phyloP scores from a whole-genome alignment of 768 basidiomycete species.

The Phlegmacium glaucopus region DNA sequence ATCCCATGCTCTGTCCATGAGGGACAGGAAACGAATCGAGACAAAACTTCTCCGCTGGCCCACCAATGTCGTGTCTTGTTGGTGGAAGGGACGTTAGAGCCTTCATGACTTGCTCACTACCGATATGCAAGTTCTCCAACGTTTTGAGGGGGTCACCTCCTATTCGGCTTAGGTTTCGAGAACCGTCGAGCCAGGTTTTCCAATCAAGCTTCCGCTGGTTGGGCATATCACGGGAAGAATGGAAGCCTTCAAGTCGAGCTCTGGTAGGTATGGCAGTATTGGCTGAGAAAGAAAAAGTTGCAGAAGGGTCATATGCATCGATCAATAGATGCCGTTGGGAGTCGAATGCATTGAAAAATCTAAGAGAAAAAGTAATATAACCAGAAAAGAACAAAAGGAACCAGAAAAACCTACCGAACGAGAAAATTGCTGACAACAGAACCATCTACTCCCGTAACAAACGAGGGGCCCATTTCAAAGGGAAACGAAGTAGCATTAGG shows the following conservation, averaged over 20 bases:
- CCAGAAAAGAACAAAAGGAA: conserved; percentile 4
- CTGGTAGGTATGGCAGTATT: conserved; percentile 82
- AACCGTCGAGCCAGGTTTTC: conserved; percentile 68
- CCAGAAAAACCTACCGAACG: conserved; percentile 50
- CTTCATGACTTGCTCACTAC: conserved; percentile 59
- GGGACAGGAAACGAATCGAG: conserved; percentile 82
- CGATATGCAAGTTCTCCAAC: conserved; percentile 66
- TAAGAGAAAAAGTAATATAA: conserved; percentile 24
- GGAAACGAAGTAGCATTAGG: conserved; percentile 76
- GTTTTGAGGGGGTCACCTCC: conserved; percentile 58
- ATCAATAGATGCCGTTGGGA: conserved; percentile 61
- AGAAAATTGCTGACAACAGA: conserved; percentile 74
- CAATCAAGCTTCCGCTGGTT: conserved; percentile 84
- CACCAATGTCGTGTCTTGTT: conserved; percentile 80
- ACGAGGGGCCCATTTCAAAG: conserved; percentile 65
- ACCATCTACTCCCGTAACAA: conserved; percentile 72
- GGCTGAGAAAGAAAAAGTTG: conserved; percentile 89
- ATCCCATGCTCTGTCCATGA: conserved; percentile 55
- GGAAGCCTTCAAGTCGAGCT: conserved; percentile 69
- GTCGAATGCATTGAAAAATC: conserved; percentile 87
- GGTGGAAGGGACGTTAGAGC: conserved; percentile 63
- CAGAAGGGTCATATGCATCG: conserved; percentile 74
- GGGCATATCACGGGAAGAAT: conserved; percentile 61
- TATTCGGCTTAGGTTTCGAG: conserved; percentile 76
- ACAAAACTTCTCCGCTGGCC: conserved; percentile 78